Percentiles rank a stretch among this genome's conserved stretches.
Evolutionary conservation across 148 eudicot genomes (phyloP).

Genomic region (Vaccinium macrocarpon): DNA sequence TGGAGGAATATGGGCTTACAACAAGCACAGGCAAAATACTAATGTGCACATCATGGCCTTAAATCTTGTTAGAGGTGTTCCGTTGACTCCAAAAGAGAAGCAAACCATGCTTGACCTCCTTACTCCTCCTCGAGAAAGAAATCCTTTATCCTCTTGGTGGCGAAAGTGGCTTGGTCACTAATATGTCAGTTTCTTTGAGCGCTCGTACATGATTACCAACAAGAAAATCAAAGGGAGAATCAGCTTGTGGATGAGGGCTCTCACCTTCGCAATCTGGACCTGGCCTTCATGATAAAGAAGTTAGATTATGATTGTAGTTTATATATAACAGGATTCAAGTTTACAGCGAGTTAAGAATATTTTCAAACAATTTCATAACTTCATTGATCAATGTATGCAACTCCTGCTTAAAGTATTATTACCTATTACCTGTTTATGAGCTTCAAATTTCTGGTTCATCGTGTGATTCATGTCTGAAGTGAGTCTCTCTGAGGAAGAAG

Average conservation of each 20-base stretch:
- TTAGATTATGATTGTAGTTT: background rate
- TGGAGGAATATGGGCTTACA: conserved; percentile 83
- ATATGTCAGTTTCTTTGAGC: background rate
- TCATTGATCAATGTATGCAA: background rate
- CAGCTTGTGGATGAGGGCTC: background rate
- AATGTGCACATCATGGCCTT: conserved; percentile 93
- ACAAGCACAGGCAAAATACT: conserved; percentile 73
- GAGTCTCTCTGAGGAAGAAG: background rate
- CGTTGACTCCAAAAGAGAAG: conserved; percentile 82
- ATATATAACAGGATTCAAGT: background rate
- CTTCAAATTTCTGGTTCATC: background rate
- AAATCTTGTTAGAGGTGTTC: conserved; percentile 81
- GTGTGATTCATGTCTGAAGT: background rate
- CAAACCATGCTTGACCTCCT: conserved; percentile 84
- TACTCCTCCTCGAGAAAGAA: conserved; percentile 63
- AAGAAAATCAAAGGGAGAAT: background rate
- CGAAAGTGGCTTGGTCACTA: conserved; percentile 39
- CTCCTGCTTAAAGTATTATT: background rate
- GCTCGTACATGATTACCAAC: background rate
- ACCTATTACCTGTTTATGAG: background rate
- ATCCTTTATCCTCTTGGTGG: conserved; percentile 58
- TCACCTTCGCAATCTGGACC: background rate
- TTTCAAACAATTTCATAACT: background rate
- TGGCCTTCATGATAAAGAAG: background rate
- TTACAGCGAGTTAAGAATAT: background rate